Base-by-base conservation (phyloP, 441 rosid species). In the Gossypium aridum region DNA sequence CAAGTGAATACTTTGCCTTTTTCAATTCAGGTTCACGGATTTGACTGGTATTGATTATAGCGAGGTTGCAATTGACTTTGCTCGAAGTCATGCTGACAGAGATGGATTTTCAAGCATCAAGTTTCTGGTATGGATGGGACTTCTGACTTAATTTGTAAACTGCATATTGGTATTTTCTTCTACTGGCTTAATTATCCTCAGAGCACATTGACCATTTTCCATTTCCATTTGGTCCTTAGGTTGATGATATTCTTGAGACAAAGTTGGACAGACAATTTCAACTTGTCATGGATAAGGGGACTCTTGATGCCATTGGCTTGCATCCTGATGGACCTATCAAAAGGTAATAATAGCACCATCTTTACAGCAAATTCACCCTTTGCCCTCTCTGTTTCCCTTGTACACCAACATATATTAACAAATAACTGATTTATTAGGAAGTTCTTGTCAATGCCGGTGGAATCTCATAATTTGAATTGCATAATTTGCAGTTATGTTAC, bases 221-320 rank as follows among this genome's bases (percentile, higher is more conserved):
- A 4, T 67, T 71, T 51, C 31, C 34, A 7, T 74, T 66, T 82
- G 72, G 17, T 71, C 12, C 75, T 45, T 75, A 87, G 99, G 99
- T 90, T 79, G 98, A 93, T 83, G 97, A 91, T 82, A 83, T 93
- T 81, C 91, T 95, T 14, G 89, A 90, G 51, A 91, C 94, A 57
- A 93, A 93, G 75, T 55, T 91, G 79, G 85, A 87, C 55, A 79
- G 73, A 63, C 88, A 86, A 68, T 95, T 89, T 85, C 83, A 82
- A 79, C 94, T 93, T 79, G 94, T 93, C 79, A 83, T 93, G 87
- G 99, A 93, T 86, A 93, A 95, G 86, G 99, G 97, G 72, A 95
- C 98, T 59, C 80, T 95, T 49, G 99, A 95, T 85, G 99, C 98
- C 63, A 89, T 93, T 78, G 99, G 99, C 53, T 84, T 95, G 89